phyloP scores from a whole-genome alignment of 305 asterid species.

The Fraxinus albicans region DNA sequence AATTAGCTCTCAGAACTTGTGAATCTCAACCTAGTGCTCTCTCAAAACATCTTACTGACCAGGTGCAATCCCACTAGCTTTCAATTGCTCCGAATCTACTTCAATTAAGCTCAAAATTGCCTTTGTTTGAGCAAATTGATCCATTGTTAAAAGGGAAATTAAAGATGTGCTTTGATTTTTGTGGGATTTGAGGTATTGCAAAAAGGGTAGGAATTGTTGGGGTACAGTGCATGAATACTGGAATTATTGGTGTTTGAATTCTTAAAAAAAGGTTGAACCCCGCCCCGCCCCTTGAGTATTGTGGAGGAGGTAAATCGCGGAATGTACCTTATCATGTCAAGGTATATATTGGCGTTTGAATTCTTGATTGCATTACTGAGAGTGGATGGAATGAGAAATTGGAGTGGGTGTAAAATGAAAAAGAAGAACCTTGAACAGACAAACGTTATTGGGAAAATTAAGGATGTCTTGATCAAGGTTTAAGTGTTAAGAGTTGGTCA shows the following conservation, averaged over 20 bases:
- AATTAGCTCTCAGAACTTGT: no score
- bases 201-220: conserved; percentile 41
- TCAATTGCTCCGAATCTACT: no score
- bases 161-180: conserved; percentile 50
- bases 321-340: no score
- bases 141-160: conserved; percentile 56
- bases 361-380: conserved; percentile 1
- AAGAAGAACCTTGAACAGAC: conserved; percentile 16
- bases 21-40: no score
- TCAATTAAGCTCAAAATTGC: no score
- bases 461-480: neutral
- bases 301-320: no score
- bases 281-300: no score
- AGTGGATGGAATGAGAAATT: neutral
- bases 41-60: no score
- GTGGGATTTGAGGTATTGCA: conserved; percentile 60
- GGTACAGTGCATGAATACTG: conserved; percentile 56
- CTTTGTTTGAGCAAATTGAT: neutral
- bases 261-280: no score
- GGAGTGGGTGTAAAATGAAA: conserved; percentile 3
- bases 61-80: no score
- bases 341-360: no score
- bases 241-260: no score
- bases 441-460: conserved; percentile 3
- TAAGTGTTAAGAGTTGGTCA: neutral